Conservation (phyloP, 805 yeast species). For the Ogataea degrootiae region DNA sequence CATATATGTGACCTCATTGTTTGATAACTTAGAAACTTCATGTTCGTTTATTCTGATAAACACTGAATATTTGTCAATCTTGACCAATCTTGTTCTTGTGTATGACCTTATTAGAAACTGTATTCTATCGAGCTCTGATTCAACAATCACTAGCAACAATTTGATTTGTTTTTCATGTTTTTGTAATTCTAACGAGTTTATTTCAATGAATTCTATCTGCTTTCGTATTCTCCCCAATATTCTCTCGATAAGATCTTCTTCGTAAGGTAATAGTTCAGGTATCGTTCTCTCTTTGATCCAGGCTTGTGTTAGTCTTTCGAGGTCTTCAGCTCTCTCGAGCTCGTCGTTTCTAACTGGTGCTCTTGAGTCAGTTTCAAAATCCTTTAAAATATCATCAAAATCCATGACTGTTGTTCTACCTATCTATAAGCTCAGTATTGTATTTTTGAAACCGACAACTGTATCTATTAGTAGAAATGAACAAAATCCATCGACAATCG, state of each 20-base stretch:
- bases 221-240: constrained; percentile 55
- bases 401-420: constrained; percentile 33
- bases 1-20: constrained; percentile 62
- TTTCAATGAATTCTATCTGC: constrained; percentile 72
- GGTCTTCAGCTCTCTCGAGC: constrained; percentile 31
- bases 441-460: no score
- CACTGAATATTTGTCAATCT: constrained; percentile 67
- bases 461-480: no score
- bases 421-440: no score
- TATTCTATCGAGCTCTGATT: constrained; percentile 85
- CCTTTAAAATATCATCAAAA: constrained; percentile 66
- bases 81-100: constrained; percentile 68
- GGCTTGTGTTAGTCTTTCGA: constrained; percentile 44
- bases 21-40: constrained; percentile 41
- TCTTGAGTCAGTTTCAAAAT: constrained; percentile 44
- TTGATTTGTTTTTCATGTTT: constrained; percentile 64
- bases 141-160: constrained; percentile 76
- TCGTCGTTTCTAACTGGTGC: constrained; percentile 22
- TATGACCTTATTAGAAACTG: constrained; percentile 79
- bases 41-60: constrained; percentile 46
- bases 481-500: no score
- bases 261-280: constrained; percentile 82
- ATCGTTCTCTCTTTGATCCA: constrained; percentile 86
- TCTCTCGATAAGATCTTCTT: constrained; percentile 51
- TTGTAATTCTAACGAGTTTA: constrained; percentile 73